Evolutionary conservation across 768 basidiomycete species (phyloP).

Genomic region (Termitomyces sp.): DNA sequence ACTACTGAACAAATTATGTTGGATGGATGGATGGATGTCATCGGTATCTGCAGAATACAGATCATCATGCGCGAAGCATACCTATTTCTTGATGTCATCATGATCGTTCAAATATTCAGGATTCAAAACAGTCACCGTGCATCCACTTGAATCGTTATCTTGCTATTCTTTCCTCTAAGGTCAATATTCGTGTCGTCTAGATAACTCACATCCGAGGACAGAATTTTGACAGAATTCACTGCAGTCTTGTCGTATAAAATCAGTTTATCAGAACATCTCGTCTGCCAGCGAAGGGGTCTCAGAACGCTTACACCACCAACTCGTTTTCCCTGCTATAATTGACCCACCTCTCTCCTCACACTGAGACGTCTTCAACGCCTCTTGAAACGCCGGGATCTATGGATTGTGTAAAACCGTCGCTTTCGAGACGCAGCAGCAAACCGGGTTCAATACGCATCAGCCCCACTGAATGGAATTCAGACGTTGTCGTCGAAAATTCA

Average conservation of each 20-base stretch:
- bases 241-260: not conserved
- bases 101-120: not conserved
- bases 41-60: not conserved
- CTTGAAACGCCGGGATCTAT: conserved; percentile 30
- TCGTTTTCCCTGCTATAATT: conserved; percentile 2
- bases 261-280: not conserved
- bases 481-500: conserved; percentile 36
- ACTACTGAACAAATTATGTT: not conserved
- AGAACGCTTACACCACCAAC: not conserved
- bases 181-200: conserved; percentile 9
- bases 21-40: too few species aligned
- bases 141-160: not conserved
- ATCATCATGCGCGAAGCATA: too few species aligned
- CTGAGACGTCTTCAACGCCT: conserved; percentile 38
- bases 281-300: not conserved
- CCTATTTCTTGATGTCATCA: not conserved
- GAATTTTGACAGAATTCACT: not conserved
- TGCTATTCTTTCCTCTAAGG: not conserved
- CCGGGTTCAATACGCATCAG: conserved; percentile 42
- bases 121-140: not conserved
- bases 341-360: conserved; percentile 25
- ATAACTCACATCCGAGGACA: conserved; percentile 5
- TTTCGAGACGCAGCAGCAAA: conserved; percentile 37
- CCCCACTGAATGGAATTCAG: conserved; percentile 34
- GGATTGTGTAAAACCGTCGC: conserved; percentile 28